Percentiles rank a stretch among this genome's conserved stretches.
These are phyloP conservation scores for Suillus lakei DNA, from an alignment of 768 basidiomycete genomes.

Conservation along the genomic window DNA sequence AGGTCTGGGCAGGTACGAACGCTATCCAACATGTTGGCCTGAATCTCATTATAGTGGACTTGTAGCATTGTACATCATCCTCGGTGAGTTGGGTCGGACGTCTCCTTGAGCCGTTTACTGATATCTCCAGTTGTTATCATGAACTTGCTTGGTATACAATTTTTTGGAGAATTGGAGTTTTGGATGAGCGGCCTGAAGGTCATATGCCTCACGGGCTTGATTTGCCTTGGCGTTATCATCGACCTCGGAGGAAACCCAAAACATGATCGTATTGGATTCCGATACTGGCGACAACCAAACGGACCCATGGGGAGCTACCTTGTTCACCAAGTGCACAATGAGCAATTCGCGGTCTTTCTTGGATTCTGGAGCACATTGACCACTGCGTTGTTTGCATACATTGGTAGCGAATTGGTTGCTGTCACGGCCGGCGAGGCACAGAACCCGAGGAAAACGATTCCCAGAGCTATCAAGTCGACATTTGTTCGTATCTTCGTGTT, in stretches of 20 bases:
- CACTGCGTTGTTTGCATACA: constrained; percentile 75
- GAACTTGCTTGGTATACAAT: constrained; percentile 67
- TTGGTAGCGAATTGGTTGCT: constrained; percentile 80
- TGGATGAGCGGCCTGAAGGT: constrained; percentile 77
- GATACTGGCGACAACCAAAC: constrained; percentile 52
- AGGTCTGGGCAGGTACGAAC: constrained; percentile 63
- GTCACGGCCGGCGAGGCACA: constrained; percentile 63
- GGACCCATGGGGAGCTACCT: constrained; percentile 65
- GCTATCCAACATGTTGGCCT: not conserved
- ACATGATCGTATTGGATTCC: constrained; percentile 41
- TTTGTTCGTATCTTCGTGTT: constrained; percentile 65
- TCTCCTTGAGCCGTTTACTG: not conserved
- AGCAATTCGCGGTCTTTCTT: constrained; percentile 58
- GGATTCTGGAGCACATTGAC: constrained; percentile 76
- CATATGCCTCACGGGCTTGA: constrained; percentile 32
- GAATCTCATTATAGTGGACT: constrained; percentile 7
- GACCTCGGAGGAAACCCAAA: constrained; percentile 58
- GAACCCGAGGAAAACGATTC: constrained; percentile 76
- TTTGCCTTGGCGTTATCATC: constrained; percentile 47
- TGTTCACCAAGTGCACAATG: constrained; percentile 50
- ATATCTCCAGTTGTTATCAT: constrained; percentile 24
- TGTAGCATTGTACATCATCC: constrained; percentile 59
- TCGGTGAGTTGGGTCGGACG: constrained; percentile 44
- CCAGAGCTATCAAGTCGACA: constrained; percentile 67
- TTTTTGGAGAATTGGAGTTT: constrained; percentile 78